Evolutionary conservation across 1,284 basidiomycete genomes (phyloP), one percentile per base, ranked within the genome.

Genomic region (Ustilago xerochloae): DNA sequence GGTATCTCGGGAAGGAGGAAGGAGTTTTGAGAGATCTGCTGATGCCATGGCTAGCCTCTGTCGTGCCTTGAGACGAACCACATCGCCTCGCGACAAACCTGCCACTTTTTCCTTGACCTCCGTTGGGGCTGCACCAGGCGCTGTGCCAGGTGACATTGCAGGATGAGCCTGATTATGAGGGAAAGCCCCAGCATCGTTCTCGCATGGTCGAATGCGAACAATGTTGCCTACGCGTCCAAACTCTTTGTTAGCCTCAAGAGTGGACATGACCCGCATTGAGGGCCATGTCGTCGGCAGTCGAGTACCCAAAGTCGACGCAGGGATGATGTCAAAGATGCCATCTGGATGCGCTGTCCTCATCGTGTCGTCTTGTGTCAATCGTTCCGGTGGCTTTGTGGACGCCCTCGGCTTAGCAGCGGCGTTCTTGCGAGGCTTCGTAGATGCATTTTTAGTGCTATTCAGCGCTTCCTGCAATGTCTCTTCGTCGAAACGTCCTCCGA

Each of bases 41-140:
- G 38, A 52, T 4, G 70, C 61, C 1, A 35, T 28, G 10, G 62
- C 71, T 5, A 74, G 54, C 2, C 71, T 57, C 41, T 68, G 65
- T 32, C 62, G 48, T 10, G 71, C 62, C 43, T 67, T 68, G 3
- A 74, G 43, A 0, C 71, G 61, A 13, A 74, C 46, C 0, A 74
- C 49, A 45, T 74, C 71, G 24, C 71, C 65, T 12, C 71, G 61
- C 6, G 71, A 74, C n/a, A 74, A 59, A 16, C 71, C 65, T 1
- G 41, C 55, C 0, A 74, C 58, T 10, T 45, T 53, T 15, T 73
- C 64, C 35, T 39, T 52, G n/a, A 15, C 3, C 6, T 38, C 50
- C 7, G 26, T 51, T 24, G 41, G 10, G 36, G 28, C 13, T n/a
- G 6, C 20, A 3, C 16, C 24, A n/a, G 16, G 8, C 6, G 24